These are phyloP conservation scores for Jamesozyma piceae DNA, from an alignment of 805 yeast species.

Conservation along the genomic window DNA sequence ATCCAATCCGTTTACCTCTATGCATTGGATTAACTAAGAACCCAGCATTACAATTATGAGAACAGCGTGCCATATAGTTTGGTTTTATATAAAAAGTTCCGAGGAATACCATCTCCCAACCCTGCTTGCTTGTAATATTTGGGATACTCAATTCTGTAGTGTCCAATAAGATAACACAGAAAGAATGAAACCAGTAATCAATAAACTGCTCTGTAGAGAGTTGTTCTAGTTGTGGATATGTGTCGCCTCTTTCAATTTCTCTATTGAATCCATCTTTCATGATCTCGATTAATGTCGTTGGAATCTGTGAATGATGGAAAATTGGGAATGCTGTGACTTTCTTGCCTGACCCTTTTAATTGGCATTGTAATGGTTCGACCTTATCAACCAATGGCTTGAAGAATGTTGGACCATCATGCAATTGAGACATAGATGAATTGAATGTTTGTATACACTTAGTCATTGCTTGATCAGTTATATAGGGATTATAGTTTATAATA, in stretches of 20 bases:
- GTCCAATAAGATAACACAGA: constrained; percentile 52
- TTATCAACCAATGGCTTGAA: constrained; percentile 28
- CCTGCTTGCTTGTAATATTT: constrained; percentile 14
- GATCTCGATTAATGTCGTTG: constrained; percentile 38
- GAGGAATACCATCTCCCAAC: constrained; percentile 43
- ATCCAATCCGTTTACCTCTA: constrained; percentile 66
- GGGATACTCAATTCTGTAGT: constrained; percentile 26
- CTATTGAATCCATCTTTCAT: constrained; percentile 47
- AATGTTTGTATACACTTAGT: not conserved
- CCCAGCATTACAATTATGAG: constrained; percentile 84
- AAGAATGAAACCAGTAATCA: constrained; percentile 60
- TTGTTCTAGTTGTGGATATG: constrained; percentile 54
- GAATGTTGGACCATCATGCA: constrained; percentile 30
- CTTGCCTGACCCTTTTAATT: constrained; percentile 36
- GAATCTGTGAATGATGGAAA: constrained; percentile 40
- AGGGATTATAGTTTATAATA: not conserved
- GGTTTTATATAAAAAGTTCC: constrained; percentile 83
- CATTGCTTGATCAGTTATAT: too few species aligned
- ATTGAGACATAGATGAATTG: constrained; percentile 9
- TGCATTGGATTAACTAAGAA: constrained; percentile 53
- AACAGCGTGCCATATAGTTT: constrained; percentile 73
- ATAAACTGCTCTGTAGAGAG: constrained; percentile 42
- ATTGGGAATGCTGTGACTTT: constrained; percentile 56
- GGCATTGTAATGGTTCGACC: constrained; percentile 33
- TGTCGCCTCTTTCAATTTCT: constrained; percentile 62